Base-by-base conservation (phyloP, 2,329 filamentous ascomycete species). In the Blumeria hordei region DNA sequence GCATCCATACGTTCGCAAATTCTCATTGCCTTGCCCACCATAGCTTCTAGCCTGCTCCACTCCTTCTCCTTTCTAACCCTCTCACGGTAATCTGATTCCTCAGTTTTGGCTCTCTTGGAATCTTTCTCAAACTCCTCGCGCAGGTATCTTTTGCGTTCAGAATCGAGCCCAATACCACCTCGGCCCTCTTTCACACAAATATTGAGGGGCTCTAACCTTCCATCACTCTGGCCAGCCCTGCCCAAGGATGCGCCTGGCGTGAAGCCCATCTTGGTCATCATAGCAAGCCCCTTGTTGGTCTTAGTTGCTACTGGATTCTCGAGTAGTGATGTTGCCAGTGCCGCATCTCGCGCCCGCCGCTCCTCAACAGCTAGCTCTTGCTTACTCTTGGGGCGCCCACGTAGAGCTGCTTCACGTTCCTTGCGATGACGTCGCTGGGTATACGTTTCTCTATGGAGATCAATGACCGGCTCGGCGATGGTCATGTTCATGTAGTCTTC, bases 401-500 rank as follows among this genome's bases (percentile, higher is more conserved):
- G 77, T 54, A 76, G 76, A 67, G 84, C 83, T 55, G 81, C 79
- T 68, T 87, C 76, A 62, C 73, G 74, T 61, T 73, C 57, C 43
- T 63, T 62, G 39, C 65, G 65, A 11, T 60, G 60, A 8, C 63
- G 64, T 1, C 74, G 73, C 63, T 84, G 78, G 0, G 80, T 71
- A 21, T 78, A 77, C 10, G 79, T 80, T 65, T 84, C 80, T 59
- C 74, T 75, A 55, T 70, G 67, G 35, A 64, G 64, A 7, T 68
- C 64, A 33, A 18, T 28, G 16, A 67, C 67, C 0, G 77, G 74
- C 55, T 94, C 85, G 16, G 77, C 74, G 65, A 98, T 88, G 12
- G 81, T 74, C 90, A 98, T 96, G 62, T 82, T 87, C 84, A 98
- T 93, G 73, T 98, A 96, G 68, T 98, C 92, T 59, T 95, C 88